These are phyloP conservation scores for Pistacia atlantica DNA, from an alignment of 345 rosid genomes.

Conservation along the genomic window DNA sequence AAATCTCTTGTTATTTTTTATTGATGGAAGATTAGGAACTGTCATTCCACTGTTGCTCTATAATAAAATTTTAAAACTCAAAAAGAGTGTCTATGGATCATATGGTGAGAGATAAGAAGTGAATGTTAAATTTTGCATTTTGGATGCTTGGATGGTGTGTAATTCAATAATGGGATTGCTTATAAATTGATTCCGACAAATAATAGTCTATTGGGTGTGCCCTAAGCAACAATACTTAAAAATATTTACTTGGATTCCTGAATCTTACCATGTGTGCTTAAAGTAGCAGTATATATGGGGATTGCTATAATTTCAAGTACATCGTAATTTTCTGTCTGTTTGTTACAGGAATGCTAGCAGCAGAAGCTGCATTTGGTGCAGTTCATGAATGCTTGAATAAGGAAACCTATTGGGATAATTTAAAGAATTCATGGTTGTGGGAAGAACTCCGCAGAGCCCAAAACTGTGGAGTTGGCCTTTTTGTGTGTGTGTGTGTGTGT, in stretches of 20 bases:
- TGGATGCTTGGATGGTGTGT: not conserved
- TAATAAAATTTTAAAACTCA: not conserved
- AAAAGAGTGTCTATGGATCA: not conserved
- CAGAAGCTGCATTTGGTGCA: conserved; percentile 78
- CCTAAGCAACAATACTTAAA: not conserved
- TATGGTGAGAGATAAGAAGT: not conserved
- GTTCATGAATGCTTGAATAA: conserved; percentile 59
- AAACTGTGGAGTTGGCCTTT: conserved; percentile 35
- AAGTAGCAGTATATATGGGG: not conserved
- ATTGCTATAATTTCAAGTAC: not conserved
- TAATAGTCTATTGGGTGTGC: not conserved
- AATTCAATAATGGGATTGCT: not conserved
- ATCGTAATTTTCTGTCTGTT: conserved; percentile 14
- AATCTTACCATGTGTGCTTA: not conserved
- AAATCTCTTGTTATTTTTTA: not conserved
- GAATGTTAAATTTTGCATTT: not conserved
- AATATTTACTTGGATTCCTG: conserved; percentile 60
- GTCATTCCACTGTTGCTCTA: not conserved
- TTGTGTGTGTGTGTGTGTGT: not conserved
- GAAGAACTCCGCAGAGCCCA: conserved; percentile 77
- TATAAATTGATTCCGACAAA: not conserved
- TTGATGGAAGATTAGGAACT: not conserved
- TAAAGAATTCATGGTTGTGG: conserved; percentile 89
- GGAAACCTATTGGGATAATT: conserved; percentile 72
- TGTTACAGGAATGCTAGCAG: conserved; percentile 89